Percentiles rank a stretch among this genome's conserved stretches.
phyloP scores from a whole-genome alignment of 1,284 basidiomycete genomes.

The Mycena citricolor region DNA sequence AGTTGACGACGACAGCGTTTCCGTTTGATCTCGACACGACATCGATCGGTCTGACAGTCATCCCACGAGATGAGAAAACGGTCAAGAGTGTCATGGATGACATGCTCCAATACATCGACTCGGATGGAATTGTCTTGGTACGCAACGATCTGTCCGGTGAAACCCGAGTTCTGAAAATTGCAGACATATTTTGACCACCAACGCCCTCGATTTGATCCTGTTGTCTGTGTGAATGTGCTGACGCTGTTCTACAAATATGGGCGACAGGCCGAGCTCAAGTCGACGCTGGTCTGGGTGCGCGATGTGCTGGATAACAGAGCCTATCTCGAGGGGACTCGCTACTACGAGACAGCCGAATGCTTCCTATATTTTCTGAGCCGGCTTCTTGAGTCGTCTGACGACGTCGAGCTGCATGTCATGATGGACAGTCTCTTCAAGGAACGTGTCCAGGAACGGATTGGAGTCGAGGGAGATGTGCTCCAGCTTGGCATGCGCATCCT shows the following conservation, averaged over 20 bases:
- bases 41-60: slow-evolving; percentile 37
- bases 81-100: slow-evolving; percentile 46
- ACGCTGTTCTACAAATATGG: slow-evolving; percentile 49
- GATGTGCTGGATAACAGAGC: slow-evolving; percentile 50
- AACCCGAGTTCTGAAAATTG: slow-evolving; percentile 7
- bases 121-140: slow-evolving; percentile 51
- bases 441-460: slow-evolving; percentile 47
- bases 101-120: slow-evolving; percentile 47
- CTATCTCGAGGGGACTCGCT: slow-evolving; percentile 57
- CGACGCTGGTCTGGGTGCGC: slow-evolving; percentile 50
- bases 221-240: slow-evolving; percentile 52
- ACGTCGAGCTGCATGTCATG: slow-evolving; percentile 34
- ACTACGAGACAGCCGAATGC: slow-evolving; percentile 51
- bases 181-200: slow-evolving; percentile 55
- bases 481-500: slow-evolving; percentile 49
- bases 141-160: slow-evolving; percentile 4
- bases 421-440: slow-evolving; percentile 42
- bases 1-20: slow-evolving; percentile 30
- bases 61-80: slow-evolving; percentile 25
- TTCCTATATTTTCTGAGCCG: slow-evolving; percentile 55
- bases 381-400: slow-evolving; percentile 38
- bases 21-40: slow-evolving; percentile 43
- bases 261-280: slow-evolving; percentile 43
- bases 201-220: slow-evolving; percentile 52
- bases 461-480: slow-evolving; percentile 44